These are phyloP conservation scores for Tieghemostelium lacteum DNA, from an alignment of 78 protist species.

Conservation along the genomic window DNA sequence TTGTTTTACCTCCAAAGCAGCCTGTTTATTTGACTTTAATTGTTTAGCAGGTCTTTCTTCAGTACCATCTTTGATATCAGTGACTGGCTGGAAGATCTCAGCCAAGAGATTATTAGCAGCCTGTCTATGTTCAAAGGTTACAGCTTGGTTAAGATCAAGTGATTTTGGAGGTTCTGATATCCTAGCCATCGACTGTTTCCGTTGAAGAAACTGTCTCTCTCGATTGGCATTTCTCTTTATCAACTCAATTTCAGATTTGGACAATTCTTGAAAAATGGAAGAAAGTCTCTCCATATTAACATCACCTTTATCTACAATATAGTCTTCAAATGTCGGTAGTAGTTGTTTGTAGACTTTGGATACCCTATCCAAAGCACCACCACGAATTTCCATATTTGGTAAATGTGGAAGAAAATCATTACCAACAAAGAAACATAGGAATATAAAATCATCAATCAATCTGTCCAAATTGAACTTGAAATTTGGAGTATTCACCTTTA, in stretches of 20 bases:
- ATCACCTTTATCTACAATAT: slow-evolving; percentile 42
- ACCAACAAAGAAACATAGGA: slow-evolving; percentile 97
- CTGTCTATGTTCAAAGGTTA: neutral
- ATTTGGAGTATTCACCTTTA: slow-evolving; percentile 14
- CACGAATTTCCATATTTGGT: slow-evolving; percentile 95
- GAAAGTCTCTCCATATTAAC: slow-evolving; percentile 14
- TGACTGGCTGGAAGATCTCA: slow-evolving; percentile 28
- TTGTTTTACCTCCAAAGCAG: neutral
- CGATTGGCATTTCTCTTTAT: slow-evolving; percentile 4
- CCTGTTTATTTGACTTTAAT: slow-evolving; percentile 39
- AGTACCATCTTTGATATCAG: neutral
- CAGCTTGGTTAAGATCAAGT: neutral
- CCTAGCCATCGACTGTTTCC: neutral
- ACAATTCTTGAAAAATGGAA: slow-evolving; percentile 8
- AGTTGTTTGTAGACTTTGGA: slow-evolving; percentile 60
- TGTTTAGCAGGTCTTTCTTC: slow-evolving; percentile 15
- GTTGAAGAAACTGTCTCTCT: slow-evolving; percentile 1
- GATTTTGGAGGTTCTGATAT: neutral
- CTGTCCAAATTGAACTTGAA: slow-evolving; percentile 92
- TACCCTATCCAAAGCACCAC: slow-evolving; percentile 93
- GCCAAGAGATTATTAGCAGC: slow-evolving; percentile 26
- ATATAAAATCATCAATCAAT: slow-evolving; percentile 96
- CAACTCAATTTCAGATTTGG: slow-evolving; percentile 13
- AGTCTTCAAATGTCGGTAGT: slow-evolving; percentile 72
- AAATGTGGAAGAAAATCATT: slow-evolving; percentile 99